Evolutionary conservation across 371 early-diverging fungal species (phyloP), one percentile per base, ranked within the genome.

Genomic region (Circinella umbellata): DNA sequence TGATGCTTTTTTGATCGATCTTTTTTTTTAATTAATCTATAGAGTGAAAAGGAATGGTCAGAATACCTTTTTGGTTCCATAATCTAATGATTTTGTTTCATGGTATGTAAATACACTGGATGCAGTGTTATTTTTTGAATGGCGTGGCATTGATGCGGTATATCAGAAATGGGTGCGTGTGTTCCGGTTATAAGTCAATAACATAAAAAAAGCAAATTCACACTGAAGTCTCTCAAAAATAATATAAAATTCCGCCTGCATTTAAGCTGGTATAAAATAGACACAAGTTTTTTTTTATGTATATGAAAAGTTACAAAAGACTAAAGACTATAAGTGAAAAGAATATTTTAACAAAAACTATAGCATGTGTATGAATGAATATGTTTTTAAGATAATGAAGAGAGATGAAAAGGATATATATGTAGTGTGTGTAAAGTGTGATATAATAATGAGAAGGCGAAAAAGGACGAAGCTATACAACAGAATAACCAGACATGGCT

Each of bases 111-210:
- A 98, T 67, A 94, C 93, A 49, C 95, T 92, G n/a, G 91, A 87
- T 14, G 97, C 95, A 1, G 96, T 98, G 80, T 96, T 96, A 82
- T 98, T 98, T 76, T 97, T 98, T 9, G 97, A 96, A 79, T 98
- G 99, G 37, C 98, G 88, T 60, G 92, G 89, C 95, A 95, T 95
- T 39, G 27, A 36, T 37, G 42, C 39, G 35, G 11, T 48, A 54
- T 48, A 15, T 18, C 36, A 47, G n/a, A 63, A 27, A 7, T 9
- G 36, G 6, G 51, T 51, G 51, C 17, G 14, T 14, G 47, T 47
- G 47, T 9, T 47, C 9, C 1, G 9, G 47, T 9, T 47, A 47
- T 0, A 47, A 59, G 35, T 15, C 13, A 20, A 36, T 11, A 20
- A 34, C 3, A 14, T 59, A 36, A 27, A 27, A 27, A 27, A 27